Conservation (phyloP, 257 asterid species). For the Solanum etuberosum region DNA sequence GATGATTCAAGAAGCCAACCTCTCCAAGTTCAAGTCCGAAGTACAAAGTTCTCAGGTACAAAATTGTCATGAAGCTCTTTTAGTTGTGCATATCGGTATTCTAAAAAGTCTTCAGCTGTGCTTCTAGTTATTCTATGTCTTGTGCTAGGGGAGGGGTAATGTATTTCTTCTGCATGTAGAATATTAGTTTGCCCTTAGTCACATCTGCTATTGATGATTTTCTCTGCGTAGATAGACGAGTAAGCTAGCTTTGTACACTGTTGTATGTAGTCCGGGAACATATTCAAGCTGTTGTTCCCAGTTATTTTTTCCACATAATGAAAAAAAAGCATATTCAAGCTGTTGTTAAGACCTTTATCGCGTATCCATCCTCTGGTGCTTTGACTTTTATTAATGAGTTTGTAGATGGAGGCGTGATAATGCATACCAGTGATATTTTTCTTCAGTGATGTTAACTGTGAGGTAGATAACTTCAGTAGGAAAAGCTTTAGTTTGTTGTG, state of each 20-base stretch:
- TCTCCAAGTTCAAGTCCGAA: slow-evolving; percentile 46
- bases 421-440: background rate
- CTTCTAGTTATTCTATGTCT: background rate
- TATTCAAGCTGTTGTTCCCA: background rate
- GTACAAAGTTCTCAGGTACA: slow-evolving; percentile 52
- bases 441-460: background rate
- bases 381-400: background rate
- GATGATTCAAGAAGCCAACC: slow-evolving; percentile 38
- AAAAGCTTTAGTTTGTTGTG: background rate
- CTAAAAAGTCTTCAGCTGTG: background rate
- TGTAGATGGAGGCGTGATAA: background rate
- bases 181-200: background rate
- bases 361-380: background rate
- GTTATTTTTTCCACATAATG: background rate
- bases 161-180: background rate
- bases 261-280: background rate
- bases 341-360: background rate
- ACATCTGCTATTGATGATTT: background rate
- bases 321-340: background rate
- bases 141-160: background rate
- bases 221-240: background rate
- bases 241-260: background rate
- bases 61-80: background rate
- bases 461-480: background rate
- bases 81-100: background rate